phyloP scores from a whole-genome alignment of 495 filamentous ascomycete genomes.

The Schizothecium vesticola region DNA sequence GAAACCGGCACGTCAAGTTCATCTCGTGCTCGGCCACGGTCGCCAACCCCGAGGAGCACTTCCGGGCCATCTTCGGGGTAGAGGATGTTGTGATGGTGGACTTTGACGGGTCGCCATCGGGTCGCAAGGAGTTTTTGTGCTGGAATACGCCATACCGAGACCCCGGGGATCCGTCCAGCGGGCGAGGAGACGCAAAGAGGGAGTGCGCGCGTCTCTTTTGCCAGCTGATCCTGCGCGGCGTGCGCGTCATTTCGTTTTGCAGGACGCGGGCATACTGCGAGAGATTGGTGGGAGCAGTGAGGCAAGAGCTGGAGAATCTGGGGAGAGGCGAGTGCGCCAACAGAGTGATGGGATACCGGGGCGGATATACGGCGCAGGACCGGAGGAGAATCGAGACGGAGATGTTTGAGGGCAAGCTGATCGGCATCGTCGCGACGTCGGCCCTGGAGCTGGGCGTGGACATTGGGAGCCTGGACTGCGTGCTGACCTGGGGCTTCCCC shows the following conservation, averaged over 20 bases:
- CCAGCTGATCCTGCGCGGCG: slow-evolving; percentile 80
- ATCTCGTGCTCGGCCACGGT: slow-evolving; percentile 97
- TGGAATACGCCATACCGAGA: slow-evolving; percentile 98
- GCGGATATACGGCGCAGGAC: slow-evolving; percentile 94
- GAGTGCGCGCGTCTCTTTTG: slow-evolving; percentile 89
- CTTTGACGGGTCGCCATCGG: slow-evolving; percentile 89
- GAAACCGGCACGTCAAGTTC: slow-evolving; percentile 84
- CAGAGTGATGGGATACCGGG: slow-evolving; percentile 91
- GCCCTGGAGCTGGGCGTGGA: slow-evolving; percentile 93
- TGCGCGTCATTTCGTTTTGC: slow-evolving; percentile 92
- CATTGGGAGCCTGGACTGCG: slow-evolving; percentile 91
- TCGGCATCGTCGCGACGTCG: slow-evolving; percentile 91
- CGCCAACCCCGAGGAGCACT: slow-evolving; percentile 88
- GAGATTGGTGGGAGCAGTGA: slow-evolving; percentile 72
- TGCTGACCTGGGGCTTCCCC: slow-evolving; percentile 90
- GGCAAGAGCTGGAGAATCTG: slow-evolving; percentile 65
- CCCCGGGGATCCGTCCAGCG: slow-evolving; percentile 76
- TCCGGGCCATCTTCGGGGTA: slow-evolving; percentile 89
- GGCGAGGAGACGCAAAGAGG: slow-evolving; percentile 71
- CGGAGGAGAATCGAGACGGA: slow-evolving; percentile 84
- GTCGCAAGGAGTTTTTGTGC: slow-evolving; percentile 91
- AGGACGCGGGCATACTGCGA: slow-evolving; percentile 84
- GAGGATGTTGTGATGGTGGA: slow-evolving; percentile 70
- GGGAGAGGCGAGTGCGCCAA: slow-evolving; percentile 67
- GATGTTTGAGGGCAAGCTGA: slow-evolving; percentile 92